phyloP scores from a whole-genome alignment of 2,329 filamentous ascomycete species.

The Xylaria sp. region DNA sequence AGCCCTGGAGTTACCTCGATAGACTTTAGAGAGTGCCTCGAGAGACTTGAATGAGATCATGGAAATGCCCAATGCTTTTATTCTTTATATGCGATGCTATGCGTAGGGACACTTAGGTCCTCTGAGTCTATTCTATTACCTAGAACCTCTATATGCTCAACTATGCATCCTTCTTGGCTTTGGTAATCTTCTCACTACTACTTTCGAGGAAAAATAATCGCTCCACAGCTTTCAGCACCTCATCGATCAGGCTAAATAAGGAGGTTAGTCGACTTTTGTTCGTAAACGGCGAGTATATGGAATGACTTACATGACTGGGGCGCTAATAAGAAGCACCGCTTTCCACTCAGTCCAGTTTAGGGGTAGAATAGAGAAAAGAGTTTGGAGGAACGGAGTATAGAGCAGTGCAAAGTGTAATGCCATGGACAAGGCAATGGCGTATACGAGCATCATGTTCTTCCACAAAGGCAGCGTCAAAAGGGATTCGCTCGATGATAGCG shows the following conservation, averaged over 20 bases:
- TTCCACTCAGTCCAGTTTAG: slow-evolving; percentile 90
- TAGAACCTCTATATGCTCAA: slow-evolving; percentile 50
- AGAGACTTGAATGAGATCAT: slow-evolving; percentile 13
- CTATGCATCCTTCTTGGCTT: slow-evolving; percentile 63
- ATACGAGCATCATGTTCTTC: slow-evolving; percentile 98
- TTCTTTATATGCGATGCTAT: slow-evolving; percentile 29
- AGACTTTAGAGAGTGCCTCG: slow-evolving; percentile 3
- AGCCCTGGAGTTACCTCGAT: slow-evolving; percentile 27
- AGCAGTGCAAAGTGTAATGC: slow-evolving; percentile 92
- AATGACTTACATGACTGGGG: slow-evolving; percentile 85
- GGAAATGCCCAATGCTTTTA: slow-evolving; percentile 27
- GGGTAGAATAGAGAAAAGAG: slow-evolving; percentile 89
- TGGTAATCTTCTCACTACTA: slow-evolving; percentile 53
- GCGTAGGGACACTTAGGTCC: slow-evolving; percentile 43
- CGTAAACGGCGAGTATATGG: not conserved
- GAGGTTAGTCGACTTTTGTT: slow-evolving; percentile 37
- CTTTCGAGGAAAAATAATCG: slow-evolving; percentile 71
- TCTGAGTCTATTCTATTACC: slow-evolving; percentile 47
- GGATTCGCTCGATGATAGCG: slow-evolving; percentile 93
- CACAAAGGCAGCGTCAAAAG: slow-evolving; percentile 93
- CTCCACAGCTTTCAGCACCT: slow-evolving; percentile 83
- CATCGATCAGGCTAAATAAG: slow-evolving; percentile 76
- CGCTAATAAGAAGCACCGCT: slow-evolving; percentile 87
- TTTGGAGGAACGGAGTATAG: slow-evolving; percentile 89
- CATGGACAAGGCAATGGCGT: slow-evolving; percentile 94